Evolutionary conservation across 1,284 basidiomycete species (phyloP).

Genomic region (Leccinum griseonigrum): DNA sequence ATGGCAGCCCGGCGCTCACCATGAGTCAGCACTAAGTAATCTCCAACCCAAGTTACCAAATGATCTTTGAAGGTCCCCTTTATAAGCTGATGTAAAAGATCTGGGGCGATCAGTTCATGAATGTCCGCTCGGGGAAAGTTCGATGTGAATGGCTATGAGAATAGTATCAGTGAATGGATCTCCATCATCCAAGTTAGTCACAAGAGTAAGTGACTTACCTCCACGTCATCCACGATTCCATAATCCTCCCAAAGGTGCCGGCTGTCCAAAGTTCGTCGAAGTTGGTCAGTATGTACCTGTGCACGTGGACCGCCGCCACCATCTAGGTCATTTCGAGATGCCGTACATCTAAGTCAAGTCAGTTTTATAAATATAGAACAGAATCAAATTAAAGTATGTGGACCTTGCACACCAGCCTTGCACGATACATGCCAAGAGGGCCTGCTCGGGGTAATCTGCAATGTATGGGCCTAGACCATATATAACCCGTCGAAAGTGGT

Average conservation of each 20-base stretch:
- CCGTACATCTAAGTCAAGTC: neutral
- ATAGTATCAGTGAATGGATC: no score
- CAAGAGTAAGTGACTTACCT: neutral
- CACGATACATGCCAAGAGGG: neutral
- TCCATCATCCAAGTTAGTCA: no score
- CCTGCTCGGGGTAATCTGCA: slow-evolving; percentile 1
- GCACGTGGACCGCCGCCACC: neutral
- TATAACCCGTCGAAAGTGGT: neutral
- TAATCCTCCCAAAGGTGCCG: neutral
- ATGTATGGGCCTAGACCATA: slow-evolving; percentile 2
- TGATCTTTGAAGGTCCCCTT: slow-evolving; percentile 1
- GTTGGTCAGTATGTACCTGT: neutral
- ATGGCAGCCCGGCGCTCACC: neutral
- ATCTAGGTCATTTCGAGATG: neutral
- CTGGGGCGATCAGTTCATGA: neutral
- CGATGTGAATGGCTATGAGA: neutral
- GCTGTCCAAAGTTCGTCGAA: neutral
- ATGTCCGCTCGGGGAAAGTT: neutral
- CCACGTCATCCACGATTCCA: neutral
- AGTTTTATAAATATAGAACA: no score
- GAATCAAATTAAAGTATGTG: neutral
- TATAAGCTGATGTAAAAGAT: neutral
- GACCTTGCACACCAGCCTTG: slow-evolving; percentile 2
- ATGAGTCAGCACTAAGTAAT: neutral
- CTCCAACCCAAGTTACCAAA: neutral